Evolutionary conservation across 768 basidiomycete species (phyloP), one percentile per base, ranked within the genome.

Genomic region (Russula olivacea): DNA sequence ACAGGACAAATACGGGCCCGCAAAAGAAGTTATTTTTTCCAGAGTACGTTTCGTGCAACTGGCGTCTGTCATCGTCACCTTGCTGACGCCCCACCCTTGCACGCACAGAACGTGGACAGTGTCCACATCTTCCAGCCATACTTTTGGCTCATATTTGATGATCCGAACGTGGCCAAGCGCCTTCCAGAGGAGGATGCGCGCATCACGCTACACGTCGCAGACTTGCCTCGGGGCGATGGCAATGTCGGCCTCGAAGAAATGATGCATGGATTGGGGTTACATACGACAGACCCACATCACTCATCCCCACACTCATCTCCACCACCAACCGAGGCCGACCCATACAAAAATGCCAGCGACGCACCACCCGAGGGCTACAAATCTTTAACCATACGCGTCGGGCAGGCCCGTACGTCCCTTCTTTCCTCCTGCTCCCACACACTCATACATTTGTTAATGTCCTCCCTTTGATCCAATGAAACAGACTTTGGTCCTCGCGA

Each of bases 131-230:
- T 61, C 17, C 57, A 56, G 0, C 34, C 64, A 25, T 56, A 58
- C 54, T 59, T 67, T 17, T 61, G 50, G 52, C 59, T 67, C 53
- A 28, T 66, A 23, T 67, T 47, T 57, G 65, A 67, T 17, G 38
- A 47, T 43, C 38, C 43, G 23, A 64, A 45, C 14, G 51, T 58
- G 41, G 43, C 48, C 23, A 15, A 58, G 41, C 41, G 34, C 32
- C 21, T 61, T 28, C 65, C 60, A 12, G 57, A 45, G 38, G 23
- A n/a, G 15, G 21, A 10, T 0, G 30, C 17, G 4, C 43, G 19
- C 23, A 23, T 67, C 11, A 30, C 54, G 30, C 28, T 66, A 15
- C 21, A 28, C n/a, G 52, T 67, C n/a, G 7, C 57, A 11, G 59
- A 51, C 40, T 4, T 56, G 11, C 62, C 50, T 7, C 32, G 9